Evolutionary conservation across 164 flowering plant genomes (phyloP), one percentile per base, ranked within the genome.

Genomic region (Vitis amurensis): DNA sequence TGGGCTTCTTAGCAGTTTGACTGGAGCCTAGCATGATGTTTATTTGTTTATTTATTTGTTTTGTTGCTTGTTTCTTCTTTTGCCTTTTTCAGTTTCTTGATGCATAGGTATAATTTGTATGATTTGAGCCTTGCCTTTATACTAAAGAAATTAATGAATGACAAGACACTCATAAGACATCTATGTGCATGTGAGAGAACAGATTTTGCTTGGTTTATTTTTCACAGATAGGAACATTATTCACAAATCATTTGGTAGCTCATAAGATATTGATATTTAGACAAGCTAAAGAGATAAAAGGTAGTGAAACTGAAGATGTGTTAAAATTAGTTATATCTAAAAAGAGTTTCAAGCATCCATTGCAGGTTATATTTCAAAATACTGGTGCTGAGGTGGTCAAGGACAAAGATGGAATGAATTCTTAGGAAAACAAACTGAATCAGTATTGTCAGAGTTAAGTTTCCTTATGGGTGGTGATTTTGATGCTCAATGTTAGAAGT

Each of bases 361-460:
- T 77, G 48, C 81, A 75, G 69, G 74, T 68, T 11, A 75, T 81
- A 62, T 75, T 77, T 70, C 75, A 23, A 52, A 81, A 81, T 67
- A 75, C 79, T 63, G 56, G 69, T 51, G 71, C 75, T 51, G 97
- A 91, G 74, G 90, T 88, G 57, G 87, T 83, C 19, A 84, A 78
- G 67, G 80, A 79, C 63, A 81, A 81, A 75, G 79, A 83, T 67
- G 94, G 92, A n/a, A 85, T 78, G 55, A 80, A 27, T n/a, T 91
- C 55, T 73, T 85, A 37, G 94, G 94, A 44, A 74, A 87, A 11
- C 94, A 94, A n/a, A 91, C 97, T 64, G 97, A 91, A 71, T 62
- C 88, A 11, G 97, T 94, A 55, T 19, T 91, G 7, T 60, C 90
- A 57, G 90, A 87, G 64, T 86, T 87, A 73, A 94, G 93, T 48